Evolutionary conservation across 495 filamentous ascomycete genomes (phyloP).

Genomic region (Neurospora sp.): DNA sequence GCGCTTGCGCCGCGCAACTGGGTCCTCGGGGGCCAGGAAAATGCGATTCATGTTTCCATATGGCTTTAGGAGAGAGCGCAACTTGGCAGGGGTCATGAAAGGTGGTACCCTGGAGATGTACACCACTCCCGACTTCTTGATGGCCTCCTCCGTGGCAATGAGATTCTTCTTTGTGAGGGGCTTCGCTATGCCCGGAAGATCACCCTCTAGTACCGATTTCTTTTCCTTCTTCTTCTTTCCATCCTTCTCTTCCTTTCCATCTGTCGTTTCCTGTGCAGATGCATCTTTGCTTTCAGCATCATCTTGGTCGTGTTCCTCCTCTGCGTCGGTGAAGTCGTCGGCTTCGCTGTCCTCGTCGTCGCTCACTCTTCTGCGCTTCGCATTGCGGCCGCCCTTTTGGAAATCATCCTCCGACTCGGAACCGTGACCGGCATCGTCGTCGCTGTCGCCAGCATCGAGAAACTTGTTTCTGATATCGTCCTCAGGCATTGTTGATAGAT

Average conservation of each 20-base stretch:
- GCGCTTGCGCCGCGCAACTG: slow-evolving; percentile 46
- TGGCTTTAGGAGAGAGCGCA: slow-evolving; percentile 65
- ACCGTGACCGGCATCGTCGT: slow-evolving; percentile 51
- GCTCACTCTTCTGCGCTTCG: slow-evolving; percentile 57
- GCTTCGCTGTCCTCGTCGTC: slow-evolving; percentile 32
- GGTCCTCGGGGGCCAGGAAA: slow-evolving; percentile 77
- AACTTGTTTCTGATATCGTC: slow-evolving; percentile 63
- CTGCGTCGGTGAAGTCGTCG: slow-evolving; percentile 21
- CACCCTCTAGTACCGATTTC: slow-evolving; percentile 13
- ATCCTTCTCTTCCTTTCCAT: slow-evolving; percentile 11
- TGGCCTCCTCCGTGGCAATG: slow-evolving; percentile 43
- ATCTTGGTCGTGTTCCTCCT: slow-evolving; percentile 21
- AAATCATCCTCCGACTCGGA: slow-evolving; percentile 65
- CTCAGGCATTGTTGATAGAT: not conserved
- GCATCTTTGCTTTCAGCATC: slow-evolving; percentile 10
- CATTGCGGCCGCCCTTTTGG: slow-evolving; percentile 48
- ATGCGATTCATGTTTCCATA: slow-evolving; percentile 75
- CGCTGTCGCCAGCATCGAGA: slow-evolving; percentile 58
- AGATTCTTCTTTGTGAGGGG: slow-evolving; percentile 51
- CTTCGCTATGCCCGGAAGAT: slow-evolving; percentile 36
- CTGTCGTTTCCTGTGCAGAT: slow-evolving; percentile 8
- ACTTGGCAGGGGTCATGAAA: slow-evolving; percentile 81
- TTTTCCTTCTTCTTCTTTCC: slow-evolving; percentile 10
- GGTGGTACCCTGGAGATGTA: slow-evolving; percentile 89
- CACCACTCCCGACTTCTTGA: slow-evolving; percentile 63